phyloP scores from a whole-genome alignment of 1,139 yeast species.

The Taphrina confusa region DNA sequence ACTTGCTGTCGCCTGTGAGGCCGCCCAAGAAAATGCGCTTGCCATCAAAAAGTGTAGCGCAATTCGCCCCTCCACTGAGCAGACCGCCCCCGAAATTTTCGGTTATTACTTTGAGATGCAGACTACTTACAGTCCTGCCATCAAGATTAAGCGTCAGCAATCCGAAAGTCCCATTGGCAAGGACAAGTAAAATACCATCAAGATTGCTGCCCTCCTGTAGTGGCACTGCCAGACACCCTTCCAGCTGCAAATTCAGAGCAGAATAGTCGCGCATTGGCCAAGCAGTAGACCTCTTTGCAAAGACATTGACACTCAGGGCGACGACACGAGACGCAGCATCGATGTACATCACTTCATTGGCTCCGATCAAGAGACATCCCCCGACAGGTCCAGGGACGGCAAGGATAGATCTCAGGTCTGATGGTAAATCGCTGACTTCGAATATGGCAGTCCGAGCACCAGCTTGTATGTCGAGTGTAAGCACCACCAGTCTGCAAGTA shows the following conservation, averaged over 20 bases:
- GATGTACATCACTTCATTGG: slow-evolving; percentile 74
- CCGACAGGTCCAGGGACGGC: slow-evolving; percentile 69
- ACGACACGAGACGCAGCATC: slow-evolving; percentile 77
- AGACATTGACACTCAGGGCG: slow-evolving; percentile 67
- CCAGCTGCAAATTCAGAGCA: slow-evolving; percentile 58
- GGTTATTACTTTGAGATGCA: slow-evolving; percentile 43
- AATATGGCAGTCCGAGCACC: slow-evolving; percentile 68
- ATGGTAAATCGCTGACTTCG: slow-evolving; percentile 67
- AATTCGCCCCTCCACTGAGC: slow-evolving; percentile 28
- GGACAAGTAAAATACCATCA: slow-evolving; percentile 57
- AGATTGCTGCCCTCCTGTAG: slow-evolving; percentile 41
- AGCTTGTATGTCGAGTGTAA: slow-evolving; percentile 66
- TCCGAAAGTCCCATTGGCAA: slow-evolving; percentile 56
- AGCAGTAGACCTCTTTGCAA: slow-evolving; percentile 55
- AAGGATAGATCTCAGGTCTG: slow-evolving; percentile 65
- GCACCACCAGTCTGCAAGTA: slow-evolving; percentile 53
- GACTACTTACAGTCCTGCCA: slow-evolving; percentile 50
- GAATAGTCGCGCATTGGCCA: slow-evolving; percentile 58
- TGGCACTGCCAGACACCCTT: slow-evolving; percentile 56
- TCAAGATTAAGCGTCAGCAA: slow-evolving; percentile 57
- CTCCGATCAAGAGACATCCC: slow-evolving; percentile 71
- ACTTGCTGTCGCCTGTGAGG: slow-evolving; percentile 51
- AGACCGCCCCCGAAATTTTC: slow-evolving; percentile 31
- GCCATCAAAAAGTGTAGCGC: slow-evolving; percentile 39
- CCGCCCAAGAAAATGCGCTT: slow-evolving; percentile 51